Evolutionary conservation across 495 filamentous ascomycete species (phyloP).

Genomic region (Pyrenula aspistea): DNA sequence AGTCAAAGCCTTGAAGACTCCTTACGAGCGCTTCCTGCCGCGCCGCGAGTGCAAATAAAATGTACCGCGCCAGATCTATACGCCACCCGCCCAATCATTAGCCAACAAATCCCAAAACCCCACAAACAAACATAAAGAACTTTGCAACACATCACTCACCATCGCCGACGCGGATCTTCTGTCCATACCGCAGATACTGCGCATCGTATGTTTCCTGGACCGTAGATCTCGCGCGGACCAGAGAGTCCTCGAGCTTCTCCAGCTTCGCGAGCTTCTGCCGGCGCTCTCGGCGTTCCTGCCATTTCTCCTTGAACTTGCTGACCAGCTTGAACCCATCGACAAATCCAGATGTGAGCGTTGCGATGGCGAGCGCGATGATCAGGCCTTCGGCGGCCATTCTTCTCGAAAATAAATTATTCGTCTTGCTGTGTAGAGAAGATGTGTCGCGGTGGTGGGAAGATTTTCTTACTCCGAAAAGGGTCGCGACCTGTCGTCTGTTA

Average conservation of each 20-base stretch:
- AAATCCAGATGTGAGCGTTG: constrained; percentile 2
- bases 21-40: neutral
- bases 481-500: too few species aligned
- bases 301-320: neutral
- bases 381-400: constrained; percentile 3
- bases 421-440: too few species aligned
- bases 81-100: too few species aligned
- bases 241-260: constrained; percentile 1
- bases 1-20: neutral
- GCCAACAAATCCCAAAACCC: too few species aligned
- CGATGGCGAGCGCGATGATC: constrained; percentile 1
- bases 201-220: neutral
- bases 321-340: neutral
- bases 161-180: neutral
- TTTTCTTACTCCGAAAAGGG: too few species aligned
- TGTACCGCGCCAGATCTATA: constrained; percentile 2
- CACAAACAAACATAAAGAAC: too few species aligned
- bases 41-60: constrained; percentile 1
- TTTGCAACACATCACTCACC: neutral
- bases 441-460: too few species aligned
- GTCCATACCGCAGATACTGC: constrained; percentile 1
- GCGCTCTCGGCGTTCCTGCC: neutral
- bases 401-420: too few species aligned
- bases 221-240: neutral
- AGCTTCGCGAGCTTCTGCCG: neutral